These are phyloP conservation scores for Ceriops zippeliana DNA, from an alignment of 345 rosid genomes.

Conservation along the genomic window DNA sequence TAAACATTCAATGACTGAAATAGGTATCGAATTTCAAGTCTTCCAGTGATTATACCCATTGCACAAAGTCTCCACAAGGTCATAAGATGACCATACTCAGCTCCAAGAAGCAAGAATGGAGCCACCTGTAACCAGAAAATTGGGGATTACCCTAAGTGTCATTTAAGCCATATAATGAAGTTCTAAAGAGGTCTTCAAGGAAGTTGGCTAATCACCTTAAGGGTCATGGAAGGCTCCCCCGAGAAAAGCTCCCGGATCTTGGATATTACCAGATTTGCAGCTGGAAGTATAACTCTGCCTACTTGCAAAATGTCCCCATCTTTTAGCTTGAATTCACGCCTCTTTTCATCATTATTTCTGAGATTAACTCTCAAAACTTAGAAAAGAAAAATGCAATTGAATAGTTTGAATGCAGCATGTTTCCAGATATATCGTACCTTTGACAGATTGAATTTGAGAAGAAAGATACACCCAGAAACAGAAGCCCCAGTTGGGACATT, in stretches of 20 bases:
- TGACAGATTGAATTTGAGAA: conserved; percentile 68
- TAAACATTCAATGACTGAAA: neutral
- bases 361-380: neutral
- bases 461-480: conserved; percentile 72
- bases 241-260: conserved; percentile 73
- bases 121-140: conserved; percentile 51
- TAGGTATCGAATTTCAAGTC: neutral
- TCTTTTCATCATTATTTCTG: conserved; percentile 47
- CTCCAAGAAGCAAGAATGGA: conserved; percentile 80
- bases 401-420: neutral
- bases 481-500: conserved; percentile 72
- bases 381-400: neutral
- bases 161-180: conserved; percentile 7
- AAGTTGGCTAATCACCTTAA: conserved; percentile 47
- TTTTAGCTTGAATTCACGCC: conserved; percentile 45
- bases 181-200: neutral
- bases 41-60: conserved; percentile 44
- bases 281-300: conserved; percentile 68
- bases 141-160: conserved; percentile 2
- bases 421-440: conserved; percentile 36
- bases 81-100: conserved; percentile 79
- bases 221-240: conserved; percentile 92
- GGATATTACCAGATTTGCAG: conserved; percentile 65
- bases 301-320: conserved; percentile 67
- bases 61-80: conserved; percentile 75